Base-by-base conservation (phyloP, 257 asterid genomes). In the Solanum lignicaule region DNA sequence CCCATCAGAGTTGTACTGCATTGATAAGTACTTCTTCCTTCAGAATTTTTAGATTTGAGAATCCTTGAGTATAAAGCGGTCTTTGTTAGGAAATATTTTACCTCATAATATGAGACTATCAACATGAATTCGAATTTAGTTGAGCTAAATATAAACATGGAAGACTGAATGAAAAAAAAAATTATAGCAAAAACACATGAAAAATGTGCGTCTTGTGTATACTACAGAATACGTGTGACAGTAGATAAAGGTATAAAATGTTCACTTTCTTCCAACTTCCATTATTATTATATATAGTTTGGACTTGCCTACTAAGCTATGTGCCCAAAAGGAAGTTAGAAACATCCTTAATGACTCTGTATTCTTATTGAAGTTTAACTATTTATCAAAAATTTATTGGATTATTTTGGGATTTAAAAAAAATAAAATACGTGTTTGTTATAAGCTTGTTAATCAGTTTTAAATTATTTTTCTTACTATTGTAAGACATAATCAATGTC, bases 21-120 rank as follows among this genome's bases (percentile, higher is more conserved):
- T 0, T 0, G 0, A 16, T 52, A 52, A 2, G 0, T 52, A 52
- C 7, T 52, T 52, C 0, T 52, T 52, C 1, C 8, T 52, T 6
- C 4, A 6, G 3, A 52, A 0, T 52, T 6, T 16, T 1, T 18
- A 16, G 1, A 16, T 16, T 52, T 1, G n/a, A 52, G 1, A 16
- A 52, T 18, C 1, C 1, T 16, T 52, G 1, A 2, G 1, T 52
- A 18, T 13, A 52, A 7, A 52, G 2, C 0, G 0, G 0, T 1
- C 0, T 43, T 43, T 43, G 1, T 43, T 43, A 18, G 0, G 3
- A 18, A 6, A 1, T 1, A 18, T 6, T 52, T 52, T 16, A 18
- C 1, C 1, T 18, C 3, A 52, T 1, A 18, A 18, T 18, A 52
- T 1, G n/a, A 1, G 0, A 52, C 1, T 52, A 18, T 9, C 1